Evolutionary conservation across 805 yeast species (phyloP).

Genomic region (Ogataea methylovora): DNA sequence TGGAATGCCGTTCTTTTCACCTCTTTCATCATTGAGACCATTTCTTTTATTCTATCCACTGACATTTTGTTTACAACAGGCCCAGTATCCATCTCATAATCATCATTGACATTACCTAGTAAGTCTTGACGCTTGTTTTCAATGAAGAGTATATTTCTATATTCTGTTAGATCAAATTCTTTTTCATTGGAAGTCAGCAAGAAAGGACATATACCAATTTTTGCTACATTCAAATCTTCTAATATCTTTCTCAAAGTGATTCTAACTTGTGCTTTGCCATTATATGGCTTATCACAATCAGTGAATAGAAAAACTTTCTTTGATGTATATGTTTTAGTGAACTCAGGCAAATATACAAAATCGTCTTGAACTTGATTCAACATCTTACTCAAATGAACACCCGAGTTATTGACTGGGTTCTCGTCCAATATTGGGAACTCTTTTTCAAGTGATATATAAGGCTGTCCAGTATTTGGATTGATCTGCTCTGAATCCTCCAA

Average conservation of each 20-base stretch:
- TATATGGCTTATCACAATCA: constrained; percentile 62
- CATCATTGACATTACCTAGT: constrained; percentile 4
- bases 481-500: constrained; percentile 32
- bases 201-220: constrained; percentile 54
- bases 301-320: constrained; percentile 67
- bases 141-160: constrained; percentile 42
- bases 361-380: constrained; percentile 49
- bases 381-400: constrained; percentile 32
- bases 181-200: constrained; percentile 34
- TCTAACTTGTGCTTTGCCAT: constrained; percentile 30
- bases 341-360: constrained; percentile 33
- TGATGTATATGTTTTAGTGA: constrained; percentile 39
- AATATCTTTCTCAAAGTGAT: constrained; percentile 48
- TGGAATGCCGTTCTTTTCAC: constrained; percentile 56
- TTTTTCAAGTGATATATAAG: constrained; percentile 9
- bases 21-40: constrained; percentile 50
- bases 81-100: constrained; percentile 1
- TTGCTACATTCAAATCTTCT: constrained; percentile 49
- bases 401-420: constrained; percentile 14
- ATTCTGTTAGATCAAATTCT: constrained; percentile 40
- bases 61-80: constrained; percentile 36
- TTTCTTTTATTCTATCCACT: constrained; percentile 34
- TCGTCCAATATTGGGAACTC: constrained; percentile 21
- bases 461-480: constrained; percentile 8
- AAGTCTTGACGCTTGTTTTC: constrained; percentile 4